Evolutionary conservation across 2,329 filamentous ascomycete species (phyloP).

Genomic region (Cytospora leucostoma): DNA sequence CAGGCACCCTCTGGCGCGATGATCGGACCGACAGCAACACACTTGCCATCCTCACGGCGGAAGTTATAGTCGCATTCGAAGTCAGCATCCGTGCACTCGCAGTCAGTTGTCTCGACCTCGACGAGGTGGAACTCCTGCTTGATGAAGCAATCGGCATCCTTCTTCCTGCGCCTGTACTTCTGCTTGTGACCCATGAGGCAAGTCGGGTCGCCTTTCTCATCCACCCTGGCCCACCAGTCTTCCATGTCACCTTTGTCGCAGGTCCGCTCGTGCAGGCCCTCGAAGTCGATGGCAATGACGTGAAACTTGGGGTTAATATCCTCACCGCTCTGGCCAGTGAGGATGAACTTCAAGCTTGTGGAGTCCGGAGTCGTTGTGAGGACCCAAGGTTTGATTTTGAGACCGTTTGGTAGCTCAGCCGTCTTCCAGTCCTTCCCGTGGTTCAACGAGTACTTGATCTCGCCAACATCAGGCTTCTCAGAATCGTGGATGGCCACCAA

Average conservation of each 20-base stretch:
- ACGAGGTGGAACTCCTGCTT: constrained; percentile 83
- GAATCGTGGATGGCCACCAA: constrained; percentile 82
- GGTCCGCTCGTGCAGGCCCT: constrained; percentile 74
- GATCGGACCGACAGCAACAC: constrained; percentile 64
- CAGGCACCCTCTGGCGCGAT: constrained; percentile 72
- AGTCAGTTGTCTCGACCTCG: constrained; percentile 67
- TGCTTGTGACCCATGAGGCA: constrained; percentile 98
- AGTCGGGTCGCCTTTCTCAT: constrained; percentile 76
- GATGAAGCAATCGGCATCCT: constrained; percentile 85
- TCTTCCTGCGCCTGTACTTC: constrained; percentile 81
- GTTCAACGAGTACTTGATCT: constrained; percentile 77
- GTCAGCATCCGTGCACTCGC: constrained; percentile 79
- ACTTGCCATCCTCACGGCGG: constrained; percentile 67
- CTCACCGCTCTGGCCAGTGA: constrained; percentile 64
- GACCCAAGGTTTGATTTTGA: constrained; percentile 69
- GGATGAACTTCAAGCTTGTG: constrained; percentile 85
- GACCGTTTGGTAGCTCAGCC: constrained; percentile 64
- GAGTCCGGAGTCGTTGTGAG: constrained; percentile 91
- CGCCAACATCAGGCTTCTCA: constrained; percentile 57
- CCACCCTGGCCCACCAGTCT: constrained; percentile 81
- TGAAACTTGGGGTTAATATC: constrained; percentile 54
- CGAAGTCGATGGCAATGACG: constrained; percentile 81
- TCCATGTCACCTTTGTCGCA: constrained; percentile 82
- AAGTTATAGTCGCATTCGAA: constrained; percentile 99
- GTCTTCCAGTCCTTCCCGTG: constrained; percentile 84